Percentiles rank a stretch among this genome's conserved stretches.
phyloP scores from a whole-genome alignment of 805 yeast genomes.

The Nakazawaea siamensis region DNA sequence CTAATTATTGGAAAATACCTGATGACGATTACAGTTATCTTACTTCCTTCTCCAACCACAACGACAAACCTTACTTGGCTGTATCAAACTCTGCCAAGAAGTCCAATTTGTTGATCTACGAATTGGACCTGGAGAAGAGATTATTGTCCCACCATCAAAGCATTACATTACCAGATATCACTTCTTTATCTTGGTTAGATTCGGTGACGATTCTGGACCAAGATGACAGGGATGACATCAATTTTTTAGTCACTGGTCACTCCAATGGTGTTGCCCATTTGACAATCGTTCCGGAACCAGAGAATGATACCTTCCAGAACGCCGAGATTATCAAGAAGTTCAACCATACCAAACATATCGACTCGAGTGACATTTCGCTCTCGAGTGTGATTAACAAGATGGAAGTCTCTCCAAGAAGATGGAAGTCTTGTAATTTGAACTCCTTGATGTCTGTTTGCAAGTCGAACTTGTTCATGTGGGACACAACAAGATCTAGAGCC shows the following conservation, averaged over 20 bases:
- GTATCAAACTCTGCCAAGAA: constrained; percentile 38
- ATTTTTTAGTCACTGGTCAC: constrained; percentile 63
- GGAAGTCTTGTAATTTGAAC: constrained; percentile 34
- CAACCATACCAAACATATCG: constrained; percentile 66
- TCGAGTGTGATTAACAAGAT: constrained; percentile 21
- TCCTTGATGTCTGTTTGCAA: constrained; percentile 56
- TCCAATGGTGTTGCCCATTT: constrained; percentile 67
- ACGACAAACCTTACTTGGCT: constrained; percentile 34
- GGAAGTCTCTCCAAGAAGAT: constrained; percentile 27
- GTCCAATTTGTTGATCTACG: constrained; percentile 45
- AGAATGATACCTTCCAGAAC: constrained; percentile 29
- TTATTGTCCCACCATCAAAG: constrained; percentile 49
- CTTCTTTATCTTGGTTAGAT: constrained; percentile 45
- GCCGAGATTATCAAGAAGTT: constrained; percentile 76
- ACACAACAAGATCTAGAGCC: constrained; percentile 45
- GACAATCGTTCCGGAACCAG: constrained; percentile 54
- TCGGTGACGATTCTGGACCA: constrained; percentile 8
- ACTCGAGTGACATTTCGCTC: constrained; percentile 18
- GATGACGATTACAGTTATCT: constrained; percentile 23
- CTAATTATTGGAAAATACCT: constrained; percentile 26
- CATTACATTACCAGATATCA: constrained; percentile 48
- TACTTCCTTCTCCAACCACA: constrained; percentile 32
- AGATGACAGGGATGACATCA: constrained; percentile 24
- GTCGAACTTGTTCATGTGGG: constrained; percentile 73
- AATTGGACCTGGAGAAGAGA: constrained; percentile 29